Conservation (phyloP, 1,139 yeast genomes). For the Kazachstania sp. region DNA sequence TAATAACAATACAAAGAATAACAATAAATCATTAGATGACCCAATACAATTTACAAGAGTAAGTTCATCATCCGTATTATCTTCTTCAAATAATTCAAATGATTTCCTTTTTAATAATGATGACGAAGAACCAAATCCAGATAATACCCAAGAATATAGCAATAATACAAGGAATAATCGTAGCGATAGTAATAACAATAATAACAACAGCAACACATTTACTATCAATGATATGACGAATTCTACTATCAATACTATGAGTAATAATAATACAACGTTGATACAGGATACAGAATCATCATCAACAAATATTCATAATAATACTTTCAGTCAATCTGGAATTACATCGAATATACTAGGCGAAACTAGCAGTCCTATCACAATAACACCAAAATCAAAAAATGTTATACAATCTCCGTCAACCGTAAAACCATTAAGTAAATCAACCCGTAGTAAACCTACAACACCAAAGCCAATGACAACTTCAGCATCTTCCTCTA, state of each 20-base stretch:
- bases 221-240: constrained; percentile 1
- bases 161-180: not conserved
- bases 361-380: not conserved
- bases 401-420: not conserved
- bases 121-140: not conserved
- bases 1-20: not conserved
- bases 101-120: constrained; percentile 8
- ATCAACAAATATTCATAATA: not conserved
- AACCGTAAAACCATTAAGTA: not conserved
- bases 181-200: not conserved
- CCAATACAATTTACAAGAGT: constrained; percentile 31
- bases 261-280: constrained; percentile 3
- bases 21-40: constrained; percentile 26
- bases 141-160: not conserved
- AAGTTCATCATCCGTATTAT: constrained; percentile 20
- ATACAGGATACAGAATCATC: constrained; percentile 3
- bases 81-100: not conserved
- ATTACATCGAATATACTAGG: not conserved
- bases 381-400: not conserved
- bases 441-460: not conserved
- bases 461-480: constrained; percentile 2
- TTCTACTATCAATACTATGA: constrained; percentile 2
- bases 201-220: constrained; percentile 1
- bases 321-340: not conserved
- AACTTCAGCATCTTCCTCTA: not conserved